Evolutionary conservation across 179 eudicot species (phyloP).

Genomic region (Amaranthus tricolor): DNA sequence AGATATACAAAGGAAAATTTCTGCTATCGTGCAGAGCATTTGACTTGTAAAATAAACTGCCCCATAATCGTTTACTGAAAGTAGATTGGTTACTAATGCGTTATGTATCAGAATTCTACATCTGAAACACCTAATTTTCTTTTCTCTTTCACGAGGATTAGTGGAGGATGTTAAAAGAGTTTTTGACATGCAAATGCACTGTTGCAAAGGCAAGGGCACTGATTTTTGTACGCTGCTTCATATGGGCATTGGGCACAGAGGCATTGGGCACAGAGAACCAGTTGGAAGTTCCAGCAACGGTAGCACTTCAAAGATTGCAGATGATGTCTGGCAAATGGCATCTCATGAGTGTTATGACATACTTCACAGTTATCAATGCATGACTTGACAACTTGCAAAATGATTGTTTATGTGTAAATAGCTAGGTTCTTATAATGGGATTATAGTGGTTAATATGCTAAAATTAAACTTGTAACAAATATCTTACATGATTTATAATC

Average conservation of each 20-base stretch:
- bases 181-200: background rate
- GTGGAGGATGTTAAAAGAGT: background rate
- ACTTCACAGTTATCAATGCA: no score
- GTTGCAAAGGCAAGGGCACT: background rate
- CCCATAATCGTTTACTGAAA: background rate
- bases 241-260: no score
- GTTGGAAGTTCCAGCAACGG: background rate
- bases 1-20: background rate
- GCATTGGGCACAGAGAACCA: background rate
- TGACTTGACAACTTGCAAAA: no score
- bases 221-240: background rate
- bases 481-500: no score
- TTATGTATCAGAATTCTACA: background rate
- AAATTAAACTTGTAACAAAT: no score
- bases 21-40: background rate
- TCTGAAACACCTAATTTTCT: background rate
- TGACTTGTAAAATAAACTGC: background rate
- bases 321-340: no score
- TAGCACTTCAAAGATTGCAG: no score
- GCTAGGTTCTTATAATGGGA: no score
- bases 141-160: background rate
- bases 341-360: no score
- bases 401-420: no score
- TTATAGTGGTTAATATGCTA: no score
- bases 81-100: background rate